Evolutionary conservation across 257 asterid genomes (phyloP).

Genomic region (Primulina huaijiensis): DNA sequence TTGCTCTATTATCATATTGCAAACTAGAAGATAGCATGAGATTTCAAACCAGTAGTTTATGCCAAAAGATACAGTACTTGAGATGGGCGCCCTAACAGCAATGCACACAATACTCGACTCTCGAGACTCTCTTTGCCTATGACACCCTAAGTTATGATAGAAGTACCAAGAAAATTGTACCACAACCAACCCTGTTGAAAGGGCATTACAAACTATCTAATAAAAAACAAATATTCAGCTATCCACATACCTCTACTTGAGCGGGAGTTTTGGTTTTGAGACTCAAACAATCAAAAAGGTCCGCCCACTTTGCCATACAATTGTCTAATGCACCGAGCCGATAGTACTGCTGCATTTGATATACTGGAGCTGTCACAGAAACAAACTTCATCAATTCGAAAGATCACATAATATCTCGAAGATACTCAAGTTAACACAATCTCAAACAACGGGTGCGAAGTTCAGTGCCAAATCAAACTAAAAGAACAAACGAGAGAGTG

Average conservation of each 20-base stretch:
- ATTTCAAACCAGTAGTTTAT: too few relatives aligned
- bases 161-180: too few relatives aligned
- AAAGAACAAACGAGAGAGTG: neutral
- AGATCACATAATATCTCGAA: neutral
- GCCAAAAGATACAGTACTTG: too few relatives aligned
- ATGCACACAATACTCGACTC: too few relatives aligned
- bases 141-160: too few relatives aligned
- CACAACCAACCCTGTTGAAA: too few relatives aligned
- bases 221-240: neutral
- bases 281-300: slow-evolving; percentile 69
- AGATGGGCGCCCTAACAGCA: too few relatives aligned
- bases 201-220: neutral
- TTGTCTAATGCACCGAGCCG: slow-evolving; percentile 74
- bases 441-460: slow-evolving; percentile 27
- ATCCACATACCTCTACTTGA: slow-evolving; percentile 62
- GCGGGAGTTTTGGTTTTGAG: slow-evolving; percentile 71
- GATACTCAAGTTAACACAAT: slow-evolving; percentile 2
- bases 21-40: too few relatives aligned
- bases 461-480: neutral
- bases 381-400: slow-evolving; percentile 20
- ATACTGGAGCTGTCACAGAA: slow-evolving; percentile 73
- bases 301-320: slow-evolving; percentile 65
- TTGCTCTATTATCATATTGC: too few relatives aligned
- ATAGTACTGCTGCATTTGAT: slow-evolving; percentile 92
- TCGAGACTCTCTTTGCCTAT: too few relatives aligned